Evolutionary conservation across 1,139 yeast species (phyloP).

Genomic region (Yamadazyma siamensis): DNA sequence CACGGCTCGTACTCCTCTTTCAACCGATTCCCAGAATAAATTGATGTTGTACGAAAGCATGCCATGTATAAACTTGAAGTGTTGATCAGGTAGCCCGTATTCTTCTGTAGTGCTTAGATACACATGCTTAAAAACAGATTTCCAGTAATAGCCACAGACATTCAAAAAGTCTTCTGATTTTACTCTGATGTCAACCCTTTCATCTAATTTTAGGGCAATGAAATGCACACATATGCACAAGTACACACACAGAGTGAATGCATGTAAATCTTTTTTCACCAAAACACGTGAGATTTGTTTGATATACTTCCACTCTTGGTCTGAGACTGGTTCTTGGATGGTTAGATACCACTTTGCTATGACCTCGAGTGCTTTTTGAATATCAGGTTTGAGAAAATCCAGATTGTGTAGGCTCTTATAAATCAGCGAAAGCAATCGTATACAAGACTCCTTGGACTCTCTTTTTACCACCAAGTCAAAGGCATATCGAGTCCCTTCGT

Average conservation of each 20-base stretch:
- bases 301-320: not conserved
- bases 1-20: not conserved
- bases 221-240: too few relatives aligned
- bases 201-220: too few relatives aligned
- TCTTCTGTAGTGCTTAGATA: constrained; percentile 6
- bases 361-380: too few relatives aligned
- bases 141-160: constrained; percentile 8
- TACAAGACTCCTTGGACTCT: constrained; percentile 13
- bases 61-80: constrained; percentile 6
- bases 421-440: not conserved
- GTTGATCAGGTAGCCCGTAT: constrained; percentile 4
- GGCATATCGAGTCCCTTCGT: constrained; percentile 20
- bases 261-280: too few relatives aligned
- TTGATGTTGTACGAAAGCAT: constrained; percentile 6
- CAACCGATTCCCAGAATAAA: constrained; percentile 9
- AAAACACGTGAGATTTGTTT: too few relatives aligned
- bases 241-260: too few relatives aligned
- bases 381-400: too few relatives aligned
- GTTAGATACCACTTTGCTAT: constrained; percentile 34
- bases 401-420: too few relatives aligned
- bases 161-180: too few relatives aligned
- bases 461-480: constrained; percentile 25
- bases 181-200: too few relatives aligned
- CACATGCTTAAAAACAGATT: constrained; percentile 6
- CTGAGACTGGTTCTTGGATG: constrained; percentile 23